A percentile compares a stretch with the other conserved stretches of the same genome.
Conservation (phyloP, 768 basidiomycete genomes). For the Pulveroboletus sp. region DNA sequence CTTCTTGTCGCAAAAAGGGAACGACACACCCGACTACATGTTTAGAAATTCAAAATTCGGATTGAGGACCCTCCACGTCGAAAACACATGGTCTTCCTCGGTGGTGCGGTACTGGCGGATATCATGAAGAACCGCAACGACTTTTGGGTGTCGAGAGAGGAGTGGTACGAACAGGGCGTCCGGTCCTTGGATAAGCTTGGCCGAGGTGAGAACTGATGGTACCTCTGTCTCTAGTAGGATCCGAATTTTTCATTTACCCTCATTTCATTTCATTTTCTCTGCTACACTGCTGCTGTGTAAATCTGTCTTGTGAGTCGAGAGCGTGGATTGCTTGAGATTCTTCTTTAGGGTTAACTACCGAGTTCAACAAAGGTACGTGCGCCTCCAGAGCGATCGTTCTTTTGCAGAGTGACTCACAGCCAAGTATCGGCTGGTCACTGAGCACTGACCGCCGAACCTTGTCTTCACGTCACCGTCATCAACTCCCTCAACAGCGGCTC, state of each 20-base stretch:
- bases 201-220: conserved; percentile 49
- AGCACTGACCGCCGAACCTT: too few relatives aligned
- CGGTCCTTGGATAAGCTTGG: conserved; percentile 84
- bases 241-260: too few relatives aligned
- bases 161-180: conserved; percentile 92
- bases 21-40: background rate
- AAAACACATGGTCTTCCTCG: conserved; percentile 99
- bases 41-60: conserved; percentile 97
- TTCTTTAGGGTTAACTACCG: too few relatives aligned
- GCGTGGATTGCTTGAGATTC: too few relatives aligned
- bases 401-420: too few relatives aligned
- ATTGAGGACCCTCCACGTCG: conserved; percentile 98
- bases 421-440: too few relatives aligned
- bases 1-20: background rate
- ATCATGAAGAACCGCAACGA: conserved; percentile 95
- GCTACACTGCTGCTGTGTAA: too few relatives aligned
- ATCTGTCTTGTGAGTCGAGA: too few relatives aligned
- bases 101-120: conserved; percentile 96
- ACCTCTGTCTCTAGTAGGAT: too few relatives aligned
- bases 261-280: too few relatives aligned
- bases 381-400: too few relatives aligned
- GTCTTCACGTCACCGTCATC: conserved; percentile 1
- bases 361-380: too few relatives aligned
- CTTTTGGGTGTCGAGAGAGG: conserved; percentile 94
- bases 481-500: conserved; percentile 1